Evolutionary conservation across 2,329 filamentous ascomycete genomes (phyloP).

Genomic region (Botryotinia calthae): DNA sequence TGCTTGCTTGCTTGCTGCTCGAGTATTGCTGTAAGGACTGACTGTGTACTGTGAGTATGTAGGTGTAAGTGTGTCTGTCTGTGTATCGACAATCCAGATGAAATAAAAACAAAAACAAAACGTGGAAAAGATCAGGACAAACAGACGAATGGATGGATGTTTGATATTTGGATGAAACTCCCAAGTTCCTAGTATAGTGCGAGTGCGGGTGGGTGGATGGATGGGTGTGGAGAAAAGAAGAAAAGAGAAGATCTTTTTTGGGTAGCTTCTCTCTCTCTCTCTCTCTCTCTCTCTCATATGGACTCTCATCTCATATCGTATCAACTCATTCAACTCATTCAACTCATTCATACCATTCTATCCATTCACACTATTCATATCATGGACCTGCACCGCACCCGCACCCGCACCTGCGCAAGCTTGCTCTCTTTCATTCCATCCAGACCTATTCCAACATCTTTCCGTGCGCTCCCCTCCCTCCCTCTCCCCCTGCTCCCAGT

Average conservation of each 20-base stretch:
- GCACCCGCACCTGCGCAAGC: neutral
- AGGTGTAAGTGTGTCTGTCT: neutral
- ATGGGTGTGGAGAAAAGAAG: neutral
- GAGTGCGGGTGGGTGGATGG: too few relatives aligned
- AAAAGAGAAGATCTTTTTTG: neutral
- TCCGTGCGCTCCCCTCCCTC: neutral
- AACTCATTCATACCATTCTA: too few relatives aligned
- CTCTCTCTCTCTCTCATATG: neutral
- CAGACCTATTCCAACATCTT: neutral
- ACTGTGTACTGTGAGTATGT: neutral
- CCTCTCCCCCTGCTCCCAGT: neutral
- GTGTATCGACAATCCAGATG: neutral
- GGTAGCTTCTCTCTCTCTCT: too few relatives aligned
- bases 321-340: too few relatives aligned
- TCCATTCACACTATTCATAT: too few relatives aligned
- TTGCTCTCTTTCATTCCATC: neutral
- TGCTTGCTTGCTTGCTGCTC: neutral
- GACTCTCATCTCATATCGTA: neutral
- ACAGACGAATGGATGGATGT: neutral
- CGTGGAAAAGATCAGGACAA: neutral
- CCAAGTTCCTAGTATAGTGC: neutral
- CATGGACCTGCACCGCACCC: neutral
- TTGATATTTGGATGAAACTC: neutral
- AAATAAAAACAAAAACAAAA: neutral
- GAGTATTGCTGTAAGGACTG: neutral